phyloP scores from a whole-genome alignment of 2,329 filamentous ascomycete species.

The Ceratocystis ficicola region DNA sequence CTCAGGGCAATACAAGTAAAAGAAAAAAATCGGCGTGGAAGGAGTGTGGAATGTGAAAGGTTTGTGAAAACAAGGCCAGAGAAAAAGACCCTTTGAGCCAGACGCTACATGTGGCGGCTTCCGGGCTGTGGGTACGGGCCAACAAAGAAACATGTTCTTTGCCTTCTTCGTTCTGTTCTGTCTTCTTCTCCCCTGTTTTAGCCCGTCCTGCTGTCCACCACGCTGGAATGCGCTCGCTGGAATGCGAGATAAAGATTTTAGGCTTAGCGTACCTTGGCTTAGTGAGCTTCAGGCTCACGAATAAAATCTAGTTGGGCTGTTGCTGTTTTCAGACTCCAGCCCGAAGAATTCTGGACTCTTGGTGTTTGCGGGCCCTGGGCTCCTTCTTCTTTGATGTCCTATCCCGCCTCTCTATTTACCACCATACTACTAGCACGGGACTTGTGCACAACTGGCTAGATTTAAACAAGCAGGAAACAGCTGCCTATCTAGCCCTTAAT shows the following conservation, averaged over 20 bases:
- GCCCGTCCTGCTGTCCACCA: neutral
- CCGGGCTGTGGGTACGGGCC: too few relatives aligned
- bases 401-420: neutral
- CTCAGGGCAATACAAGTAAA: too few relatives aligned
- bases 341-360: neutral
- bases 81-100: neutral
- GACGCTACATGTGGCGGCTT: too few relatives aligned
- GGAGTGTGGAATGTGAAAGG: too few relatives aligned
- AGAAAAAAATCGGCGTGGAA: neutral
- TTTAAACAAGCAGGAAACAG: neutral
- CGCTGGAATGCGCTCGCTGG: conserved; percentile 3
- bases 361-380: neutral
- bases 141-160: too few relatives aligned
- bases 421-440: neutral
- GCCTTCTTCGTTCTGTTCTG: too few relatives aligned
- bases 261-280: neutral
- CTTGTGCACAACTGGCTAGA: neutral
- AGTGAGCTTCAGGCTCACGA: too few relatives aligned
- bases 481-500: neutral
- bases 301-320: neutral
- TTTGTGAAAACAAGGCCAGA: neutral
- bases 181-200: too few relatives aligned
- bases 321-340: neutral
- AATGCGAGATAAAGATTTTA: neutral
- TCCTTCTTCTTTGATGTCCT: neutral